Percentiles rank a stretch among this genome's conserved stretches.
Conservation (phyloP, 192 early-diverging fungal species). For the Backusella australiensis region DNA sequence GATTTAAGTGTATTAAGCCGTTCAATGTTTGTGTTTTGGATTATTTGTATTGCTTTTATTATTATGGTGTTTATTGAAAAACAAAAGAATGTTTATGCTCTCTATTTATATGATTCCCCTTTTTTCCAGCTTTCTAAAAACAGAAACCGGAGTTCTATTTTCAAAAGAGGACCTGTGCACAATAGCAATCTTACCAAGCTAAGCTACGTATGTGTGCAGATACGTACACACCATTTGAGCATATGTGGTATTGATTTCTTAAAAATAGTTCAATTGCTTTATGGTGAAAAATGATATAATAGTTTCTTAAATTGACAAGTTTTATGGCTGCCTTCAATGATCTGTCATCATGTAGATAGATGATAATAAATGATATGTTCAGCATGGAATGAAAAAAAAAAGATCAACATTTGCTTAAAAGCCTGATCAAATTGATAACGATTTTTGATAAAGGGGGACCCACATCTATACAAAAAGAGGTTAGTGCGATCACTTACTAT, state of each 20-base stretch:
- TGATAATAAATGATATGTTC: neutral
- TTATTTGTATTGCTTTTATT: neutral
- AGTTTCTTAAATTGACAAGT: slow-evolving; percentile 3
- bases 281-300: neutral
- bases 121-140: slow-evolving; percentile 12
- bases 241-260: neutral
- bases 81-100: slow-evolving; percentile 6
- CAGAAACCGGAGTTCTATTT: neutral
- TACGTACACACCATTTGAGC: neutral
- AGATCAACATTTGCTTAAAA: neutral
- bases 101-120: neutral
- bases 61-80: slow-evolving; percentile 2
- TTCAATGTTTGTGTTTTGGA: neutral
- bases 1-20: neutral
- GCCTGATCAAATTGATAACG: slow-evolving; percentile 7
- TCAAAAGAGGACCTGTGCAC: neutral
- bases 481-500: slow-evolving; percentile 13
- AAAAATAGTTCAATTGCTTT: neutral
- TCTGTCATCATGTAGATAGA: neutral
- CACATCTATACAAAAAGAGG: slow-evolving; percentile 16
- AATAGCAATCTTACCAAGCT: neutral
- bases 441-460: neutral
- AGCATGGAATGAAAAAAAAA: neutral
- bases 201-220: neutral
- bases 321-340: neutral